phyloP scores from a whole-genome alignment of 306 rosid genomes.

The Canavalia gladiata region DNA sequence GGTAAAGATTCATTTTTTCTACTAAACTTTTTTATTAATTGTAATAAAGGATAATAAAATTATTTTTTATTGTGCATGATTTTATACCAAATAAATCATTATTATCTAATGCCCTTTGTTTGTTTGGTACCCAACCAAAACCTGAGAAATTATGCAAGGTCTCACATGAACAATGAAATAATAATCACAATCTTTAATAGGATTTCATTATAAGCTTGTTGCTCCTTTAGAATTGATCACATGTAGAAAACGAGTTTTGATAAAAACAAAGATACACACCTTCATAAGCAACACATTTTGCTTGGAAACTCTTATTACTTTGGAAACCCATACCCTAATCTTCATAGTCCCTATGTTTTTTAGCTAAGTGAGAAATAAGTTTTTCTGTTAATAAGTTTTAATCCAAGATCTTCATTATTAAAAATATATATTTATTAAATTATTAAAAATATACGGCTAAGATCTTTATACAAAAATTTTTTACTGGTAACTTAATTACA shows the following conservation, averaged over 20 bases:
- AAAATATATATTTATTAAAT: no score
- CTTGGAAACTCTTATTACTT: slow-evolving; percentile 62
- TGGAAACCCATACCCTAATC: slow-evolving; percentile 43
- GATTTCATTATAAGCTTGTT: slow-evolving; percentile 17
- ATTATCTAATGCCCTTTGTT: slow-evolving; percentile 31
- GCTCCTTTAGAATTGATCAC: slow-evolving; percentile 44
- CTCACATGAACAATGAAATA: slow-evolving; percentile 17
- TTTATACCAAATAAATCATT: slow-evolving; percentile 95
- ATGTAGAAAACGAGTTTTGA: slow-evolving; percentile 27
- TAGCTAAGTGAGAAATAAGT: background rate
- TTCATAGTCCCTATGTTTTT: slow-evolving; percentile 46
- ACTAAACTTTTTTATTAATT: slow-evolving; percentile 84
- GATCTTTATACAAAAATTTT: no score
- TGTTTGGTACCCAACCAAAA: slow-evolving; percentile 31
- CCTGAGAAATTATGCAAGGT: slow-evolving; percentile 24
- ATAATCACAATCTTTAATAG: slow-evolving; percentile 9
- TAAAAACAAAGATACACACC: slow-evolving; percentile 64
- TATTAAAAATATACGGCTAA: no score
- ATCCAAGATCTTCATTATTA: no score
- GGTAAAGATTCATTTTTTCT: slow-evolving; percentile 95
- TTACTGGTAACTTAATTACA: no score
- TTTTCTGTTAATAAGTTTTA: no score
- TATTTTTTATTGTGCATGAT: slow-evolving; percentile 86
- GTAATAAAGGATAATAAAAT: slow-evolving; percentile 44
- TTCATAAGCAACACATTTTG: slow-evolving; percentile 74